A percentile compares a stretch with the other conserved stretches of the same genome.
These are phyloP conservation scores for Plectosphaerella sp. DNA, from an alignment of 2,329 filamentous ascomycete genomes.

Conservation along the genomic window DNA sequence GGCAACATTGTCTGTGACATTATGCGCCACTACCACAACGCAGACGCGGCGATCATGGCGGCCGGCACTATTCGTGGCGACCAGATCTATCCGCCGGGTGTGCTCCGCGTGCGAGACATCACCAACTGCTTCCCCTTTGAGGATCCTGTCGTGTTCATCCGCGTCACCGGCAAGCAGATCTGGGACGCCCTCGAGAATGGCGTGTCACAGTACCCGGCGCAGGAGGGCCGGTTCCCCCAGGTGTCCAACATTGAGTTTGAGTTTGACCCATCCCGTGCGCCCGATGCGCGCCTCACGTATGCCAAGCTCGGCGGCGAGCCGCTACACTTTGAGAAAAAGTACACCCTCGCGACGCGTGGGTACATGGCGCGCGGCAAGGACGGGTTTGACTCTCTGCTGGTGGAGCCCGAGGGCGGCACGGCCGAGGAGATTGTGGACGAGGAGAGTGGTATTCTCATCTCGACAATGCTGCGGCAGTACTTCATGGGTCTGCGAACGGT, in stretches of 20 bases:
- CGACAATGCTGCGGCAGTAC: conserved; percentile 82
- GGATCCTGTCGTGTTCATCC: conserved; percentile 78
- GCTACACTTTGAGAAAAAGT: conserved; percentile 59
- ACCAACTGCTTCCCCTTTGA: conserved; percentile 90
- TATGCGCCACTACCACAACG: conserved; percentile 77
- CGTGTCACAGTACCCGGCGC: conserved; percentile 73
- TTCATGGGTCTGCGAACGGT: conserved; percentile 82
- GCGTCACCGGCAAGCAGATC: conserved; percentile 66
- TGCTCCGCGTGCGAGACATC: conserved; percentile 75
- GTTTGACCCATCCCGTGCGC: conserved; percentile 60
- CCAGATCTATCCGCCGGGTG: conserved; percentile 79
- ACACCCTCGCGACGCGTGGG: conserved; percentile 73
- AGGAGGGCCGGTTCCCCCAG: conserved; percentile 81
- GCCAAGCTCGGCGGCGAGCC: conserved; percentile 57
- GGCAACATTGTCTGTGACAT: conserved; percentile 91
- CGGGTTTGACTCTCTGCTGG: conserved; percentile 73
- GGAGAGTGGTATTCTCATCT: conserved; percentile 83
- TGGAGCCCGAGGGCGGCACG: conserved; percentile 68
- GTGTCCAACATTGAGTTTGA: conserved; percentile 77
- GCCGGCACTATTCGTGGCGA: conserved; percentile 83
- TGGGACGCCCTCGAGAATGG: conserved; percentile 81
- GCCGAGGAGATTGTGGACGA: conserved; percentile 78
- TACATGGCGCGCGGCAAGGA: conserved; percentile 91
- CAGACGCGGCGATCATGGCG: conserved; percentile 82
- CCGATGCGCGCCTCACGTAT: conserved; percentile 59